Percentiles rank a stretch among this genome's conserved stretches.
Evolutionary conservation across 345 rosid genomes (phyloP).

Genomic region (Euphorbia peplus): DNA sequence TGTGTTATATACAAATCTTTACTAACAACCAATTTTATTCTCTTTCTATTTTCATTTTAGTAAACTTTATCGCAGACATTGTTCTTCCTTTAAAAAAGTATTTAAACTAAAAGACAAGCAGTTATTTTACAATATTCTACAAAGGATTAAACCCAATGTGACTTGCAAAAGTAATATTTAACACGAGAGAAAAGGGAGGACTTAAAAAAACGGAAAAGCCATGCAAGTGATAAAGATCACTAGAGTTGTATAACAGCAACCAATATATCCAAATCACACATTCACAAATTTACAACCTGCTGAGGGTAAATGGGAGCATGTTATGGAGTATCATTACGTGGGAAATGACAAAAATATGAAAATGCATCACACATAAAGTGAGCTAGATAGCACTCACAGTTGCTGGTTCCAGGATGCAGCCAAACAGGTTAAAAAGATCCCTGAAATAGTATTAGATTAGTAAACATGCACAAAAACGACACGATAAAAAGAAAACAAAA

Average conservation of each 20-base stretch:
- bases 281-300: neutral
- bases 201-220: neutral
- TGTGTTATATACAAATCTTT: neutral
- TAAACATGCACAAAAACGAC: neutral
- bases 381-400: constrained; percentile 46
- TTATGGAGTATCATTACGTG: neutral
- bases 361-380: neutral
- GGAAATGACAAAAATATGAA: neutral
- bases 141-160: neutral
- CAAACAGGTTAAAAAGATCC: constrained; percentile 73
- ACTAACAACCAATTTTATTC: neutral
- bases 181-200: neutral
- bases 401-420: constrained; percentile 82
- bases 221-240: too few relatives aligned
- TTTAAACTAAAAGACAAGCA: neutral
- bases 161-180: neutral
- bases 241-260: neutral
- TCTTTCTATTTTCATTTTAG: neutral
- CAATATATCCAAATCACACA: neutral
- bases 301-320: neutral
- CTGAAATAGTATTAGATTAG: constrained; percentile 33
- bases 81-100: too few relatives aligned
- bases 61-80: too few relatives aligned
- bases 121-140: neutral
- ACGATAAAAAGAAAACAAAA: too few relatives aligned